These are phyloP conservation scores for Sporothrix phasma DNA, from an alignment of 2,329 filamentous ascomycete genomes.

Conservation along the genomic window DNA sequence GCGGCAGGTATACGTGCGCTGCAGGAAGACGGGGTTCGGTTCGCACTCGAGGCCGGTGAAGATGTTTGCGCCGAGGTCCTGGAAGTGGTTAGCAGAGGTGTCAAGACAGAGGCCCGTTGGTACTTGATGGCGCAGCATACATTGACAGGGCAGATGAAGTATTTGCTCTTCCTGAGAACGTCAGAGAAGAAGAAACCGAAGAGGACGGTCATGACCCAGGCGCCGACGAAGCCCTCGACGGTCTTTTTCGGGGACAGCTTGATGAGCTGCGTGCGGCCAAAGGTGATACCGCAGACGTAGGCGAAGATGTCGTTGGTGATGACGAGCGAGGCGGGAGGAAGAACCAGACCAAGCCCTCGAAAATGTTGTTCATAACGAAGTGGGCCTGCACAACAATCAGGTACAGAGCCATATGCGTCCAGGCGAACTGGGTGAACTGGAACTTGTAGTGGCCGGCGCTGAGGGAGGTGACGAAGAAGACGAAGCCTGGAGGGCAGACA, in stretches of 20 bases:
- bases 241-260: conserved; percentile 99
- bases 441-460: conserved; percentile 96
- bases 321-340: conserved; percentile 86
- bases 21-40: conserved; percentile 83
- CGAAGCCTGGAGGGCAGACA: conserved; percentile 58
- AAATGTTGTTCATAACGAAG: conserved; percentile 99
- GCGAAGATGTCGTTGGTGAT: conserved; percentile 99
- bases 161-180: conserved; percentile 79
- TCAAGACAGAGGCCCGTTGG: too few relatives aligned
- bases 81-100: conserved; percentile 19
- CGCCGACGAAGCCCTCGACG: conserved; percentile 91
- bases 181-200: conserved; percentile 77
- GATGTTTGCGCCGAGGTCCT: conserved; percentile 84
- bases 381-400: conserved; percentile 96
- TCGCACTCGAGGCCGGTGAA: conserved; percentile 83
- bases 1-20: conserved; percentile 64
- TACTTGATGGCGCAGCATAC: conserved; percentile 32
- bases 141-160: conserved; percentile 97
- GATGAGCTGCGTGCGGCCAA: conserved; percentile 92
- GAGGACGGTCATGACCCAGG: conserved; percentile 89
- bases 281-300: conserved; percentile 94
- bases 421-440: conserved; percentile 98
- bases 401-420: conserved; percentile 98
- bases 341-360: conserved; percentile 99
- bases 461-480: conserved; percentile 92